Evolutionary conservation across 1,284 basidiomycete genomes (phyloP).

Genomic region (Singerocomus inundabilis): DNA sequence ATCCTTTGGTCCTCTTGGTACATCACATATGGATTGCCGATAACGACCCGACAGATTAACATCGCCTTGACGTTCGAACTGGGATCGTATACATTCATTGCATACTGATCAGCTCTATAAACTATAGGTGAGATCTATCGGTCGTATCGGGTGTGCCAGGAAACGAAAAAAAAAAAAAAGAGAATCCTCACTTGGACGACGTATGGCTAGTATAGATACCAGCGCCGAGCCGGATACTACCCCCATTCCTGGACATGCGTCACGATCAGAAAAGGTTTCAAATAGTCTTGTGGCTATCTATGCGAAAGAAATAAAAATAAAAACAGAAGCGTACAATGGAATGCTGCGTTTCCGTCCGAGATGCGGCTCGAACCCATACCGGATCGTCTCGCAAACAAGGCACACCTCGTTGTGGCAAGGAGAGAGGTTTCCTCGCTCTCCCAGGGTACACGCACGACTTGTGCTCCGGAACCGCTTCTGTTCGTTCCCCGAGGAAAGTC

Average conservation of each 20-base stretch:
- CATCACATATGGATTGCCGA: constrained; percentile 15
- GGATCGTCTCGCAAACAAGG: constrained; percentile 23
- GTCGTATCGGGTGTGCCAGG: not conserved
- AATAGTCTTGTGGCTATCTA: not conserved
- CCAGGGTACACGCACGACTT: constrained; percentile 21
- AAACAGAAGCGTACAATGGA: constrained; percentile 16
- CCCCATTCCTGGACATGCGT: constrained; percentile 3
- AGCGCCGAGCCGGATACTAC: constrained; percentile 26
- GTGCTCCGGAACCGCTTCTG: constrained; percentile 26
- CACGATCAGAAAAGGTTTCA: constrained; percentile 5
- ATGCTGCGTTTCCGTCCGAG: constrained; percentile 14
- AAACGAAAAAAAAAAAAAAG: no score
- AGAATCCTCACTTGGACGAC: constrained; percentile 24
- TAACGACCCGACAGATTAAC: constrained; percentile 27
- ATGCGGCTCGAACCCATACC: constrained; percentile 22
- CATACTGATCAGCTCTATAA: constrained; percentile 22
- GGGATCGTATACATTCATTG: constrained; percentile 11
- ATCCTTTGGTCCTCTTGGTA: constrained; percentile 14
- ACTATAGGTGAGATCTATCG: not conserved
- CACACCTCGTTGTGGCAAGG: constrained; percentile 16
- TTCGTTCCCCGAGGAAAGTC: constrained; percentile 20
- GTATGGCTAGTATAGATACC: constrained; percentile 25
- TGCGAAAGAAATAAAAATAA: no score
- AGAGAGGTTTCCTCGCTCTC: constrained; percentile 18
- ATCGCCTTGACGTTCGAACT: constrained; percentile 19